Evolutionary conservation across 257 asterid genomes (phyloP).

Genomic region (Plantago ovata): DNA sequence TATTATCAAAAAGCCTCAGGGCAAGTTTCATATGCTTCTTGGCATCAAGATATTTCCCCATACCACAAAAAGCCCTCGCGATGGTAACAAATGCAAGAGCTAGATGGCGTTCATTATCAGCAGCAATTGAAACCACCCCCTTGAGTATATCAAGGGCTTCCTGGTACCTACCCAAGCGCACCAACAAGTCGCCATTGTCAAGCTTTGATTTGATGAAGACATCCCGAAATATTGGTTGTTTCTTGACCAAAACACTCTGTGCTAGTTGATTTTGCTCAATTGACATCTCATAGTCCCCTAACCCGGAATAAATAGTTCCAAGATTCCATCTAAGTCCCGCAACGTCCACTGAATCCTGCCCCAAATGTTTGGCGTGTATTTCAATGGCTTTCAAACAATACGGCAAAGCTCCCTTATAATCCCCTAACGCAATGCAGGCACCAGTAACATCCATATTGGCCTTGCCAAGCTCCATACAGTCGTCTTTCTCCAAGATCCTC

Average conservation of each 20-base stretch:
- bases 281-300: not conserved
- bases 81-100: not conserved
- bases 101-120: not conserved
- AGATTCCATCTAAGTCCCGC: not conserved
- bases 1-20: not conserved
- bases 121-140: not conserved
- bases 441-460: not conserved
- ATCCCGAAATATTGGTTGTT: not conserved
- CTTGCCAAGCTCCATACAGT: not conserved
- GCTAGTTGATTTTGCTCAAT: not conserved
- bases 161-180: not conserved
- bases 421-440: not conserved
- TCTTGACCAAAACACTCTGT: not conserved
- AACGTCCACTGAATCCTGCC: not conserved
- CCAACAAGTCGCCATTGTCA: not conserved
- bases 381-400: not conserved
- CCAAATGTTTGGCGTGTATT: not conserved
- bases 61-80: not conserved
- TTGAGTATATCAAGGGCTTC: not conserved
- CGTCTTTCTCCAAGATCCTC: not conserved
- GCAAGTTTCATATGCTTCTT: not conserved
- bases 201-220: not conserved
- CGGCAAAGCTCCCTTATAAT: not conserved
- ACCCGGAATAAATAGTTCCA: not conserved
- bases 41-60: not conserved